Evolutionary conservation across 176 grass and related monocot species (phyloP).

Genomic region (Cocos nucifera): DNA sequence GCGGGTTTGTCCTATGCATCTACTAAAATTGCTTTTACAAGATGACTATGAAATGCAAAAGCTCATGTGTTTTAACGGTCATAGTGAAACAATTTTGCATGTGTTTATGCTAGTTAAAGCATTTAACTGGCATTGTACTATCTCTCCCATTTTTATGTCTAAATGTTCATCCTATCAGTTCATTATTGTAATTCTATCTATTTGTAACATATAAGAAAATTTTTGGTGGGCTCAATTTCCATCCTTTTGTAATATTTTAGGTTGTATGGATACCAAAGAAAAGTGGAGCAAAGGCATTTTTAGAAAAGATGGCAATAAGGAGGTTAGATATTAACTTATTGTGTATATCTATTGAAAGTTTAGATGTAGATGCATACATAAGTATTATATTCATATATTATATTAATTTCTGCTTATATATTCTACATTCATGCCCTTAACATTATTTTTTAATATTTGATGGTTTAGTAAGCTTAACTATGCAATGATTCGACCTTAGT

Average conservation of each 20-base stretch:
- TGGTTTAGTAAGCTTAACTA: neutral
- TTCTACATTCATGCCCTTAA: neutral
- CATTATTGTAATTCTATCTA: no score
- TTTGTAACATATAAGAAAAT: no score
- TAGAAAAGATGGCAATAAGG: slow-evolving; percentile 93
- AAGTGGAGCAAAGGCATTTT: slow-evolving; percentile 97
- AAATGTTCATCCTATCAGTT: neutral
- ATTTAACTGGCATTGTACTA: neutral
- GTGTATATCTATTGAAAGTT: no score
- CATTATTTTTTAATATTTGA: neutral
- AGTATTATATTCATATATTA: no score
- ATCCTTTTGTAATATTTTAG: slow-evolving; percentile 37
- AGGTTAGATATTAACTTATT: slow-evolving; percentile 31
- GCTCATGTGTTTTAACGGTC: no score
- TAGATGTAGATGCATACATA: no score
- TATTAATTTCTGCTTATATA: neutral
- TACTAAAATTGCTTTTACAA: slow-evolving; percentile 2
- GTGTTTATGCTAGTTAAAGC: no score
- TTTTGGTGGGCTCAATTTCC: no score
- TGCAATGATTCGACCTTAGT: no score
- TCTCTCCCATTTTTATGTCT: slow-evolving; percentile 17
- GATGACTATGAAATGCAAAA: no score
- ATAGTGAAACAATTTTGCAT: no score
- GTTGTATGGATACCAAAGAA: slow-evolving; percentile 86
- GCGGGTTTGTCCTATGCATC: slow-evolving; percentile 43